Percentiles rank a stretch among this genome's conserved stretches.
phyloP scores from a whole-genome alignment of 768 basidiomycete genomes.

The Podaxis sp. region DNA sequence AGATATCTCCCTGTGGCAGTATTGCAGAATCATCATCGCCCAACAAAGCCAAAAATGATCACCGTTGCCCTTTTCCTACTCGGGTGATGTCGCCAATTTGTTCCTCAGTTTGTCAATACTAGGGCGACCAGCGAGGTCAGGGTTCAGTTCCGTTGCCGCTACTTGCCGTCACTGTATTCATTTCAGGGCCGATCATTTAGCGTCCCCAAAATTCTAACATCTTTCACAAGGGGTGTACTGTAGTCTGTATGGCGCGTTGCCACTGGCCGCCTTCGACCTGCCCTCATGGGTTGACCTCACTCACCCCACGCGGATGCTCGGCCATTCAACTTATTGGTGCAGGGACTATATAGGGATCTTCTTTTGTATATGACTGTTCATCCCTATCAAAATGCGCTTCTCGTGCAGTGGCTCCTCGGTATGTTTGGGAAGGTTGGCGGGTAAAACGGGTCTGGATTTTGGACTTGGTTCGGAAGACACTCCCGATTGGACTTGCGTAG shows the following conservation, averaged over 20 bases:
- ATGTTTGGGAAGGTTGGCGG: neutral
- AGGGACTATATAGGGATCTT: neutral
- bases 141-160: slow-evolving; percentile 1
- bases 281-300: slow-evolving; percentile 8
- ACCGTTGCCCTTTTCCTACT: neutral
- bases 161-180: slow-evolving; percentile 7
- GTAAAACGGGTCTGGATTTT: neutral
- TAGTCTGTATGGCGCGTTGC: slow-evolving; percentile 13
- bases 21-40: neutral
- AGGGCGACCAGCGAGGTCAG: neutral
- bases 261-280: slow-evolving; percentile 3
- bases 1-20: slow-evolving; percentile 5
- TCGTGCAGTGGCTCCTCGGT: neutral
- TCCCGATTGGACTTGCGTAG: slow-evolving; percentile 2
- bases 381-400: slow-evolving; percentile 7
- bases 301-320: slow-evolving; percentile 3
- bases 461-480: neutral
- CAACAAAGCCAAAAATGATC: neutral
- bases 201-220: neutral
- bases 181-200: slow-evolving; percentile 5
- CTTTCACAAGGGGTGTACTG: neutral
- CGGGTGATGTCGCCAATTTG: neutral
- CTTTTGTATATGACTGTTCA: neutral
- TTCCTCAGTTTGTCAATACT: neutral
- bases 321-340: neutral